A percentile compares a stretch with the other conserved stretches of the same genome.
Evolutionary conservation across 257 asterid genomes (phyloP).

Genomic region (Capsicum chinense): DNA sequence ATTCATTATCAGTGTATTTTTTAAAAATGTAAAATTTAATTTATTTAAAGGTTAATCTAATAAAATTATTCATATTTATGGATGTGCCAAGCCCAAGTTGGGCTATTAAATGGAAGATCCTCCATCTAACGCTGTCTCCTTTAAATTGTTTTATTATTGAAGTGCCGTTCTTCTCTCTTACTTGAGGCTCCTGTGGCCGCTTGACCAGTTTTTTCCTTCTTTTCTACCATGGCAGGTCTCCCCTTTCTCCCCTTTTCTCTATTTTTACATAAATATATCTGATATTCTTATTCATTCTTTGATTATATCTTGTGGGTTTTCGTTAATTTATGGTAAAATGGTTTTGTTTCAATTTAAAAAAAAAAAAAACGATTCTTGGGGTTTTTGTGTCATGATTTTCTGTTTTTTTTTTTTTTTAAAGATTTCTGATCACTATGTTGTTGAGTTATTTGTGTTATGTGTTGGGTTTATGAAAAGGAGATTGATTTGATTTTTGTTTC

Average conservation of each 20-base stretch:
- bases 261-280: background rate
- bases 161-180: background rate
- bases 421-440: background rate
- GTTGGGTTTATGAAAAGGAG: background rate
- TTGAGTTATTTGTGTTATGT: background rate
- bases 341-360: background rate
- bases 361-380: background rate
- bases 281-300: background rate
- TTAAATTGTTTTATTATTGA: background rate
- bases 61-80: too few relatives aligned
- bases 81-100: background rate
- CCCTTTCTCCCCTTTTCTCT: background rate
- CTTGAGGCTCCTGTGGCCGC: background rate
- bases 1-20: too few relatives aligned
- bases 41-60: too few relatives aligned
- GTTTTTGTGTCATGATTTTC: background rate
- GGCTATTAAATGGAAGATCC: too few relatives aligned
- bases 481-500: background rate
- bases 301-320: background rate
- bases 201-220: background rate
- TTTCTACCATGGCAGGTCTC: slow-evolving; percentile 35
- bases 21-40: too few relatives aligned
- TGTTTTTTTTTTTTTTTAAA: background rate
- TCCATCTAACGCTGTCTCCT: background rate
- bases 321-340: background rate